Conservation (phyloP, 768 basidiomycete genomes). For the Daedaleopsis nitida region DNA sequence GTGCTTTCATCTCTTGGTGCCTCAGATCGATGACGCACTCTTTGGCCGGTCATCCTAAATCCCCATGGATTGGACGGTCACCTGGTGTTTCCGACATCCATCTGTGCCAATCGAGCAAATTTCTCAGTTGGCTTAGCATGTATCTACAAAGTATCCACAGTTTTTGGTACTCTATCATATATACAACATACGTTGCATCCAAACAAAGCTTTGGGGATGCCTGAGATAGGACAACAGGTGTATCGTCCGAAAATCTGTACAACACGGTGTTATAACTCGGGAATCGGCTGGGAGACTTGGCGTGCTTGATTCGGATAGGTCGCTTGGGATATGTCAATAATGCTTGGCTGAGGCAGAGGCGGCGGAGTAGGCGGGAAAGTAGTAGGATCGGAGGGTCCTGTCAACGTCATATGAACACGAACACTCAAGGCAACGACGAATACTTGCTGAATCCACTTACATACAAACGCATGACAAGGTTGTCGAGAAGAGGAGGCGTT, state of each 20-base stretch:
- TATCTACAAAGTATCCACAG: too few relatives aligned
- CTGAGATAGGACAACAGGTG: too few relatives aligned
- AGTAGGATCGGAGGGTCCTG: constrained; percentile 9
- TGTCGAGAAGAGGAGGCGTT: background rate
- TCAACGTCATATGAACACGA: background rate
- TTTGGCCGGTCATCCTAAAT: constrained; percentile 58
- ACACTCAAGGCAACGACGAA: background rate
- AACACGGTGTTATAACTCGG: background rate
- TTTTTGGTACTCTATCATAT: too few relatives aligned
- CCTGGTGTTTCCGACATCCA: constrained; percentile 58
- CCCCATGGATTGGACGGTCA: constrained; percentile 56
- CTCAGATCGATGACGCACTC: constrained; percentile 63
- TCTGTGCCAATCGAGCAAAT: background rate
- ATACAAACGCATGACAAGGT: background rate
- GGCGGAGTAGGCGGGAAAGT: constrained; percentile 6
- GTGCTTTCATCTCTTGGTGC: constrained; percentile 58
- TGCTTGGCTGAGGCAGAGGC: background rate
- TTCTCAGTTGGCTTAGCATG: too few relatives aligned
- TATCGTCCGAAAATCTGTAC: too few relatives aligned
- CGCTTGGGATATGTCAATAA: background rate
- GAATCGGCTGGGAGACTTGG: background rate
- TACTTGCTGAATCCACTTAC: background rate
- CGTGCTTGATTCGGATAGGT: constrained; percentile 1
- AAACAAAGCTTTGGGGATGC: too few relatives aligned
- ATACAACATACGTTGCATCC: too few relatives aligned